Percentiles rank a stretch among this genome's conserved stretches.
Evolutionary conservation across 768 basidiomycete genomes (phyloP).

Genomic region (Mycena albidolilacea): DNA sequence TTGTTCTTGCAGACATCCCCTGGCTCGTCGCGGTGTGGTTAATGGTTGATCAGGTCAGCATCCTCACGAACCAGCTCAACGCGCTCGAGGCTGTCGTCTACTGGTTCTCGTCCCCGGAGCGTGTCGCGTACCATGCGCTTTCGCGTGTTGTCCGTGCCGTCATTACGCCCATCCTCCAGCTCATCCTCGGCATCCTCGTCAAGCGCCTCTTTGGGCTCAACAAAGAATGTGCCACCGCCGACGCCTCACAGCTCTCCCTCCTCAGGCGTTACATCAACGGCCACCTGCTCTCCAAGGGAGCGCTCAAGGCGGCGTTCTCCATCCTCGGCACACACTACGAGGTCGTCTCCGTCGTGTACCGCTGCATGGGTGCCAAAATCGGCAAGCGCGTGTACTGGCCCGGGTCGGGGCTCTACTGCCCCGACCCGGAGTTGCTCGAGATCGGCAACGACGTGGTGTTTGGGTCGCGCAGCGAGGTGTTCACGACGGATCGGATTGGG

Average conservation of each 20-base stretch:
- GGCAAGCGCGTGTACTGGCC: conserved; percentile 64
- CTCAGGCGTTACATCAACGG: conserved; percentile 58
- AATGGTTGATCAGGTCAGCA: conserved; percentile 53
- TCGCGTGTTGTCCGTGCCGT: conserved; percentile 57
- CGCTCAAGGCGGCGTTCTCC: conserved; percentile 54
- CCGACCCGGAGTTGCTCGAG: conserved; percentile 63
- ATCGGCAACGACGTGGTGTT: conserved; percentile 67
- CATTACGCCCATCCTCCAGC: conserved; percentile 54
- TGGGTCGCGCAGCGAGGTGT: conserved; percentile 60
- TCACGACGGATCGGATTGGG: conserved; percentile 61
- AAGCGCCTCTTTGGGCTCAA: conserved; percentile 60
- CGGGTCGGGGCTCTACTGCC: conserved; percentile 60
- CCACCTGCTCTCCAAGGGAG: conserved; percentile 52
- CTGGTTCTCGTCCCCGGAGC: conserved; percentile 60
- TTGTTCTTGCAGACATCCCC: conserved; percentile 52
- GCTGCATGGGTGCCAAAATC: conserved; percentile 67
- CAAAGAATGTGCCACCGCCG: conserved; percentile 42
- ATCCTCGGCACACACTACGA: conserved; percentile 65
- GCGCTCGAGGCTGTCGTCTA: conserved; percentile 58
- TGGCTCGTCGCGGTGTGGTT: conserved; percentile 58
- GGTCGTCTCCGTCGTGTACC: conserved; percentile 59
- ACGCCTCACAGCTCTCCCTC: conserved; percentile 49
- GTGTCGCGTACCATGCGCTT: conserved; percentile 56
- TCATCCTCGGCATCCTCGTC: conserved; percentile 56
- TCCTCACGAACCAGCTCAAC: conserved; percentile 46